These are phyloP conservation scores for Mycena maculata DNA, from an alignment of 768 basidiomycete genomes.

Conservation along the genomic window DNA sequence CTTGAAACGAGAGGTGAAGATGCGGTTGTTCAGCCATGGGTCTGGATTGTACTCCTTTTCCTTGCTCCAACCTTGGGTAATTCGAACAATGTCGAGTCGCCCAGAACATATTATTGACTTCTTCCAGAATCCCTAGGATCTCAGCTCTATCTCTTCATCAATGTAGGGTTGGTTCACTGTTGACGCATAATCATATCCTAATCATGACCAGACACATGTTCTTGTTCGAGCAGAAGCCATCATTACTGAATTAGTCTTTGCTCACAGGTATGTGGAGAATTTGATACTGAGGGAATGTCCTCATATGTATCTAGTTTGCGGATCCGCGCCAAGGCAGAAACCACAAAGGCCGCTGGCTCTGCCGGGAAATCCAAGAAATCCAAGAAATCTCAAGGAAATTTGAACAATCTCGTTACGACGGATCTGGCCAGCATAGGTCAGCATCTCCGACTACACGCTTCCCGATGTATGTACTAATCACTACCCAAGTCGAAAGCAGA, in stretches of 20 bases:
- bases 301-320: neutral
- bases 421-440: neutral
- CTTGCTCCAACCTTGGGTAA: neutral
- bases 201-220: neutral
- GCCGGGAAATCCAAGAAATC: neutral
- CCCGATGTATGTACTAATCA: neutral
- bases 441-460: neutral
- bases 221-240: neutral
- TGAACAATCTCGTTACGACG: neutral
- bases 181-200: neutral
- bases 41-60: neutral
- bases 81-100: neutral
- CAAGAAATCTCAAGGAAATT: neutral
- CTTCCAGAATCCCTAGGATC: neutral
- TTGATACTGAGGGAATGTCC: neutral
- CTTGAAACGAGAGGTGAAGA: neutral
- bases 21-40: neutral
- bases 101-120: neutral
- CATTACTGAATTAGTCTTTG: neutral
- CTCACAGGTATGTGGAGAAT: neutral
- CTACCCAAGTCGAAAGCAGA: neutral
- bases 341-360: neutral
- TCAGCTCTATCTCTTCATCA: neutral
- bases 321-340: neutral
- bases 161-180: neutral